phyloP scores from a whole-genome alignment of 371 early-diverging fungal species.

The Ecytonucleospora hepatopenaei region DNA sequence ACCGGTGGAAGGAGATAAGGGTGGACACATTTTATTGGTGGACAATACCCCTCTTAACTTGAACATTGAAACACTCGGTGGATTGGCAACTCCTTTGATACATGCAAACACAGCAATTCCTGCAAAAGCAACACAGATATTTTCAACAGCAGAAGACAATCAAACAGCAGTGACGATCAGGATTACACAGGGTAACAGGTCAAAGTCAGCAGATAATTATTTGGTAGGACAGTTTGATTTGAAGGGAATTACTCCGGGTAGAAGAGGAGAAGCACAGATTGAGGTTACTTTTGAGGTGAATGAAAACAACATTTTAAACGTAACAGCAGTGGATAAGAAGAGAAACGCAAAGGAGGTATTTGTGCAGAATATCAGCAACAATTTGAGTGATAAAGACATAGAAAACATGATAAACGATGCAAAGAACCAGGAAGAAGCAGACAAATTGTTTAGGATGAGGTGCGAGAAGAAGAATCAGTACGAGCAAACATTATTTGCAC shows the following conservation, averaged over 20 bases:
- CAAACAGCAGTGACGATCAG: slow-evolving; percentile 77
- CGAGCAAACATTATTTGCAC: slow-evolving; percentile 23
- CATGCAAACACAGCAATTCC: slow-evolving; percentile 77
- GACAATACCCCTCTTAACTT: slow-evolving; percentile 77
- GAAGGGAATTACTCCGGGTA: slow-evolving; percentile 68
- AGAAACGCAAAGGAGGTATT: slow-evolving; percentile 61
- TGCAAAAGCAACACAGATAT: slow-evolving; percentile 71
- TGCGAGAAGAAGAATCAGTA: slow-evolving; percentile 6
- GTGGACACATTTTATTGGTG: slow-evolving; percentile 65
- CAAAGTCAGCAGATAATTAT: slow-evolving; percentile 77
- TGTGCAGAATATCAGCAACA: slow-evolving; percentile 60
- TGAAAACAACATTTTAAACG: slow-evolving; percentile 61
- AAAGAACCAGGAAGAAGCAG: slow-evolving; percentile 58
- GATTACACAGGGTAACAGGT: slow-evolving; percentile 78
- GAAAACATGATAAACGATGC: slow-evolving; percentile 56
- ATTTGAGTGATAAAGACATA: slow-evolving; percentile 60
- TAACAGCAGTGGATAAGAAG: slow-evolving; percentile 61
- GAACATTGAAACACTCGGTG: slow-evolving; percentile 81
- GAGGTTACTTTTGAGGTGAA: slow-evolving; percentile 64
- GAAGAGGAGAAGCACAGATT: slow-evolving; percentile 60
- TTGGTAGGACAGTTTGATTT: slow-evolving; percentile 77
- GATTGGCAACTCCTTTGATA: slow-evolving; percentile 83
- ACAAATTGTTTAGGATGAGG: slow-evolving; percentile 20
- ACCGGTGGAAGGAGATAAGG: slow-evolving; percentile 66
- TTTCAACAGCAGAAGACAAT: slow-evolving; percentile 81